Conservation (phyloP, 495 filamentous ascomycete genomes). For the Copromyces sp. region DNA sequence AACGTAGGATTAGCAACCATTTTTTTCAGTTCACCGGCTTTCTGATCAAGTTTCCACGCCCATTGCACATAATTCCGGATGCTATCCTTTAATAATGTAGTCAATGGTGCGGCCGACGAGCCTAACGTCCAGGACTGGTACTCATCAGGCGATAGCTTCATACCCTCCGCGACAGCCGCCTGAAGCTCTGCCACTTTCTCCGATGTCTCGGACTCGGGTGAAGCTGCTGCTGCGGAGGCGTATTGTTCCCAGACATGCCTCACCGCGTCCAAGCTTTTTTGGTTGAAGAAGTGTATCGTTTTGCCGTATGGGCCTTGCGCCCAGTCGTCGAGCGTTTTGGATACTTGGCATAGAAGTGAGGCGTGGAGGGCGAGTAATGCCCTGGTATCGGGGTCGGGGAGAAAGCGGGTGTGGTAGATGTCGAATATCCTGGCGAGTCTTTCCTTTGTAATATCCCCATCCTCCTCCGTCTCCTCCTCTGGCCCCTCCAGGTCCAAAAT, state of each 20-base stretch:
- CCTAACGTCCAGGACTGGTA: background rate
- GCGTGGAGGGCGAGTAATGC: conserved; percentile 14
- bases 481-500: conserved; percentile 16
- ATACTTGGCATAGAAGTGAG: background rate
- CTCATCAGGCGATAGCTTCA: background rate
- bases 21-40: too few relatives aligned
- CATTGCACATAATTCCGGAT: background rate
- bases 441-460: background rate
- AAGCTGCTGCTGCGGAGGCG: background rate
- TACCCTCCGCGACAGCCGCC: background rate
- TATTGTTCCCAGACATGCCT: conserved; percentile 28
- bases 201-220: background rate
- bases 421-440: conserved; percentile 33
- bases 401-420: conserved; percentile 43
- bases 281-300: conserved; percentile 26
- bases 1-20: conserved; percentile 29
- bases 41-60: background rate
- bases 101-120: background rate
- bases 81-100: background rate
- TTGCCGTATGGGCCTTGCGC: conserved; percentile 23
- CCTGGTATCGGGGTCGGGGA: conserved; percentile 27
- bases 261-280: conserved; percentile 22
- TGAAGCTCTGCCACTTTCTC: background rate
- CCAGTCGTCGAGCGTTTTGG: conserved; percentile 24
- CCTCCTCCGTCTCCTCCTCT: too few relatives aligned